Percentiles rank a stretch among this genome's conserved stretches.
Conservation (phyloP, 192 early-diverging fungal genomes). For the Entomortierella chlamydospora region DNA sequence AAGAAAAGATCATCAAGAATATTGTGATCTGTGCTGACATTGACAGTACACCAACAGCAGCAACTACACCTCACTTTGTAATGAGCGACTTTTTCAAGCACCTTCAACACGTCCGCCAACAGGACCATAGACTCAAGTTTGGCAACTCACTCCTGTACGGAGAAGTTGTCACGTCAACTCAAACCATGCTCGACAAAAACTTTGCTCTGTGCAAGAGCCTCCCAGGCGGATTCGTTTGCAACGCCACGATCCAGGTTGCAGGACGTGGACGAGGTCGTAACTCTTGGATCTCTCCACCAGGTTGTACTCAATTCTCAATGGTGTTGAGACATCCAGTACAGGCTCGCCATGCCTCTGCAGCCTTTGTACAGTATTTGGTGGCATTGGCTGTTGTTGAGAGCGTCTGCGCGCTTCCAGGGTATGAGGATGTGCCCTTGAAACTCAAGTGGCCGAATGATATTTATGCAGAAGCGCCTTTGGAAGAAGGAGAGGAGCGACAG, state of each 20-base stretch:
- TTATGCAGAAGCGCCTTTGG: conserved; percentile 71
- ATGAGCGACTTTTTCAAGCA: conserved; percentile 62
- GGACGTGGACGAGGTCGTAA: conserved; percentile 94
- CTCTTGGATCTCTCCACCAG: conserved; percentile 93
- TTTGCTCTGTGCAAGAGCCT: conserved; percentile 69
- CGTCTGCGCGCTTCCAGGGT: conserved; percentile 73
- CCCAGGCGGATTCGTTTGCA: conserved; percentile 83
- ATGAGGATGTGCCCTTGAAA: conserved; percentile 82
- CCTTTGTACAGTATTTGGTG: conserved; percentile 96
- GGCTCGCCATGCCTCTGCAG: conserved; percentile 68
- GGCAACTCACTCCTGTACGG: conserved; percentile 86
- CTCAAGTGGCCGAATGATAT: conserved; percentile 99
- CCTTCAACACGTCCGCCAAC: conserved; percentile 55
- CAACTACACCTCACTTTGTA: conserved; percentile 70
- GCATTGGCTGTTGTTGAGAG: conserved; percentile 87
- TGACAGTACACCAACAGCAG: conserved; percentile 58
- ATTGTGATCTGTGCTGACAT: conserved; percentile 56
- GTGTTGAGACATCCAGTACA: conserved; percentile 77
- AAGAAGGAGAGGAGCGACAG: neutral
- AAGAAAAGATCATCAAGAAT: conserved; percentile 57
- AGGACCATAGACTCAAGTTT: conserved; percentile 53
- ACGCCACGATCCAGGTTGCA: conserved; percentile 85
- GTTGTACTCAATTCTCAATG: conserved; percentile 90
- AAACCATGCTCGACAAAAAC: conserved; percentile 95
- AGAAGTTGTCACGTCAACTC: conserved; percentile 85